Base-by-base conservation (phyloP, 129 eudicot genomes). In the Kitagawia praeruptora region DNA sequence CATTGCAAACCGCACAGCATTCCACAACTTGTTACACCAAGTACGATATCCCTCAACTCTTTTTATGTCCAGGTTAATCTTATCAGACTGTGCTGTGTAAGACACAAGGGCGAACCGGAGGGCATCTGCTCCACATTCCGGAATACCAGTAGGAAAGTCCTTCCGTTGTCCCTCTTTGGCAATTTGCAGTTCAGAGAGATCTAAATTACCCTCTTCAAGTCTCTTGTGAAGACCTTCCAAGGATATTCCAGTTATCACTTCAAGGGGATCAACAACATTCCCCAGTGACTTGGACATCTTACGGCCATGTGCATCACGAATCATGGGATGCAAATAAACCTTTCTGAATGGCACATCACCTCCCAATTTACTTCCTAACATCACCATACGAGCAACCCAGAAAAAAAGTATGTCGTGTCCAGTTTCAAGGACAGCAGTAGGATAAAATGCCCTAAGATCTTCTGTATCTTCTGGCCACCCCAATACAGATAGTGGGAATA, bases 261-360 rank as follows among this genome's bases (percentile, higher is more conserved):
- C 98, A 38, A 90, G 90, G n/a, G 98, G 98, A 85, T 94, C 97
- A 67, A 94, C 77, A 75, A 94, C 98, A 82, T 94, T 94, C 70
- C 98, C 98, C 78, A 94, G 85, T 37, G 98, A 94, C 85, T 94
- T 92, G 37, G 98, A 94, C 97, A 94, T 94, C 81, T 94, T 94
- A n/a, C 98, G 92, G 10, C 98, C 98, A 82, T 91, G 98, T 48
- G 98, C 98, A 88, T 94, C 98, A 75, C 97, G 96, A 75, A 94
- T 90, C 98, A 94, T 91, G 63, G 98, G 98, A 78, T 94, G 98
- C 82, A 94, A 75, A 87, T 94, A 94, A 74, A 94, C 97, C 97
- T 93, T 93, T 78, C 74, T 70, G 71, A 89, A 93, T 71, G 98
- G 98, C 39, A 93, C 93, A 86, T 89, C 90, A 70, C 97, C 98